Conservation (phyloP, 2,329 filamentous ascomycete genomes). For the Colletotrichum sp. region DNA sequence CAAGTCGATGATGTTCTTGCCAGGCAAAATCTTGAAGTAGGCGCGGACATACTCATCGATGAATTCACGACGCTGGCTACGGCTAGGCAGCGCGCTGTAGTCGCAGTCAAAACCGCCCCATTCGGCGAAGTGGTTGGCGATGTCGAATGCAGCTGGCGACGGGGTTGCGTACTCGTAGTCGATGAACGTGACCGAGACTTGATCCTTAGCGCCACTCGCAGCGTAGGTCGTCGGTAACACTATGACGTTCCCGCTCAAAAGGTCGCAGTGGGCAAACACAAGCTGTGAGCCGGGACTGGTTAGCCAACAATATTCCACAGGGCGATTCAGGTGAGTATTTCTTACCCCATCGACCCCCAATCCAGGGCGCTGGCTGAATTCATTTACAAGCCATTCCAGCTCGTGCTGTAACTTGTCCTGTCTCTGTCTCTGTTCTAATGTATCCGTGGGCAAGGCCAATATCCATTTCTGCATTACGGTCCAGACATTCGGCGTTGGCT, state of each 20-base stretch:
- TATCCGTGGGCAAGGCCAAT: constrained; percentile 76
- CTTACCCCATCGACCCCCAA: constrained; percentile 77
- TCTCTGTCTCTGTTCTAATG: constrained; percentile 70
- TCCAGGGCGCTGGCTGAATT: constrained; percentile 78
- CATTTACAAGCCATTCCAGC: constrained; percentile 69
- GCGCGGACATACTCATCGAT: constrained; percentile 81
- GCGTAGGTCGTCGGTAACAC: constrained; percentile 62
- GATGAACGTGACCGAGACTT: constrained; percentile 79
- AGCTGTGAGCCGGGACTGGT: constrained; percentile 54
- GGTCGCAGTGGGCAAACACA: constrained; percentile 93
- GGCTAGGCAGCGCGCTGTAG: constrained; percentile 80
- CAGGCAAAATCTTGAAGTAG: constrained; percentile 65
- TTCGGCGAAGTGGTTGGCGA: constrained; percentile 97
- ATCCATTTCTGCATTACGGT: constrained; percentile 98
- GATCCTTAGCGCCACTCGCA: constrained; percentile 34
- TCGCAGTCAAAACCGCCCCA: constrained; percentile 98
- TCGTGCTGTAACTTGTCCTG: constrained; percentile 76
- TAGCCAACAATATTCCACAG: background rate
- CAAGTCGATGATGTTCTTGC: constrained; percentile 48
- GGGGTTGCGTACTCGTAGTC: constrained; percentile 98
- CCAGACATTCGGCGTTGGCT: constrained; percentile 87
- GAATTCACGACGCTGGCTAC: constrained; percentile 78
- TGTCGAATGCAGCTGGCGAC: constrained; percentile 92
- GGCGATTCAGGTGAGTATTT: constrained; percentile 22
- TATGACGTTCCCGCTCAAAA: constrained; percentile 96